Evolutionary conservation across 768 basidiomycete species (phyloP).

Genomic region (Kwoniella shandongensis): DNA sequence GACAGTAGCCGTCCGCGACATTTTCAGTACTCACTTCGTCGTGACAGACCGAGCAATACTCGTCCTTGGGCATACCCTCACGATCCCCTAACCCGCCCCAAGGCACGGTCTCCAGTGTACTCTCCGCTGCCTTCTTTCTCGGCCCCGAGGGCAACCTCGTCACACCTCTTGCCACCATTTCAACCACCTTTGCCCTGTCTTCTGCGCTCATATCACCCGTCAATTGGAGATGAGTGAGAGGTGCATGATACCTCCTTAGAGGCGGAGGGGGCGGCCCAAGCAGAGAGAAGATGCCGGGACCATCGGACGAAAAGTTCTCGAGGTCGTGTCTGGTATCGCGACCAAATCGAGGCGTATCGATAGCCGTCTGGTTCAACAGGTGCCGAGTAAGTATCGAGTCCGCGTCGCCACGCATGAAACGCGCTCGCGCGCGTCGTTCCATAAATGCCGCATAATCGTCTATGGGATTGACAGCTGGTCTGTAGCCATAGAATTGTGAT

Average conservation of each 20-base stretch:
- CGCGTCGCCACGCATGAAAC: no score
- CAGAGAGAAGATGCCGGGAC: no score
- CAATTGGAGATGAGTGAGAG: background rate
- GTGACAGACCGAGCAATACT: conserved; percentile 42
- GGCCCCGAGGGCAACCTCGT: conserved; percentile 6
- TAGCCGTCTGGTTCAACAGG: no score
- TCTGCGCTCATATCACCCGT: conserved; percentile 20
- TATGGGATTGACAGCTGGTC: no score
- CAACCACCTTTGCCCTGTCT: conserved; percentile 23
- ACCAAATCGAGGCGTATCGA: no score
- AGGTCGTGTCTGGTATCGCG: no score
- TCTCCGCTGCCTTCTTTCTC: conserved; percentile 21
- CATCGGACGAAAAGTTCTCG: background rate
- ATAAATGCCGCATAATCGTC: no score
- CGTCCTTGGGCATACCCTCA: conserved; percentile 32
- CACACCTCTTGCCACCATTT: conserved; percentile 14
- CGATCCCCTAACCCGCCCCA: conserved; percentile 15
- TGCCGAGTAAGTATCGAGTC: no score
- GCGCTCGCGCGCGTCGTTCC: no score
- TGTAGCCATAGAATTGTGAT: background rate
- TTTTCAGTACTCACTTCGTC: conserved; percentile 37
- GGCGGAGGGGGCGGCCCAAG: no score
- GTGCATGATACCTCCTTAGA: background rate
- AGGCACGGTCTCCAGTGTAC: conserved; percentile 10
- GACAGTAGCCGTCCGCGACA: conserved; percentile 1